phyloP scores from a whole-genome alignment of 306 rosid genomes.

The Astragalus membranaceus region DNA sequence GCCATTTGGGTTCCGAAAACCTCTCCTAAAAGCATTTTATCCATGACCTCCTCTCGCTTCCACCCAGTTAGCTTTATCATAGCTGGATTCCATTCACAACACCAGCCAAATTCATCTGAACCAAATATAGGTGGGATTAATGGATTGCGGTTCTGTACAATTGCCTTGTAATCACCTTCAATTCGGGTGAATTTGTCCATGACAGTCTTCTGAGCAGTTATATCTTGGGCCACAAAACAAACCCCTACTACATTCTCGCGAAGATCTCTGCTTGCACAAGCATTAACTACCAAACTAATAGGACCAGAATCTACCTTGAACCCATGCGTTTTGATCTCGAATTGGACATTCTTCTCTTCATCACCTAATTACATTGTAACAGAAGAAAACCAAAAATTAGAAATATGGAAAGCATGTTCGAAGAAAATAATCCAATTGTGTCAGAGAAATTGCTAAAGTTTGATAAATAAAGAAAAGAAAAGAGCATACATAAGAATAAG shows the following conservation, averaged over 20 bases:
- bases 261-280: conserved; percentile 90
- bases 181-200: conserved; percentile 96
- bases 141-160: conserved; percentile 84
- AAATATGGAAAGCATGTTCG: background rate
- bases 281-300: conserved; percentile 81
- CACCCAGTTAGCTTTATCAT: conserved; percentile 85
- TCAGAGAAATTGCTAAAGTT: conserved; percentile 4
- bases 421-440: too few species aligned
- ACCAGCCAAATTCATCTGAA: conserved; percentile 94
- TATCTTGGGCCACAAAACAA: conserved; percentile 96
- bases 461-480: background rate
- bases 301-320: conserved; percentile 57
- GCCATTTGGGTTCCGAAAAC: conserved; percentile 66
- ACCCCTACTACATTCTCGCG: conserved; percentile 77
- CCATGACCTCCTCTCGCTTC: conserved; percentile 78
- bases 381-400: conserved; percentile 13
- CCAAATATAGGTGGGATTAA: conserved; percentile 96
- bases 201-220: conserved; percentile 85
- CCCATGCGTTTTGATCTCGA: conserved; percentile 82
- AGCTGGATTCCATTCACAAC: conserved; percentile 94
- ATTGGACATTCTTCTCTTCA: conserved; percentile 86
- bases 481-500: background rate
- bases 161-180: conserved; percentile 96
- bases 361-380: conserved; percentile 51
- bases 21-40: conserved; percentile 94